Evolutionary conservation across 2,329 filamentous ascomycete species (phyloP).

Genomic region (Fusarium sarcochroum): DNA sequence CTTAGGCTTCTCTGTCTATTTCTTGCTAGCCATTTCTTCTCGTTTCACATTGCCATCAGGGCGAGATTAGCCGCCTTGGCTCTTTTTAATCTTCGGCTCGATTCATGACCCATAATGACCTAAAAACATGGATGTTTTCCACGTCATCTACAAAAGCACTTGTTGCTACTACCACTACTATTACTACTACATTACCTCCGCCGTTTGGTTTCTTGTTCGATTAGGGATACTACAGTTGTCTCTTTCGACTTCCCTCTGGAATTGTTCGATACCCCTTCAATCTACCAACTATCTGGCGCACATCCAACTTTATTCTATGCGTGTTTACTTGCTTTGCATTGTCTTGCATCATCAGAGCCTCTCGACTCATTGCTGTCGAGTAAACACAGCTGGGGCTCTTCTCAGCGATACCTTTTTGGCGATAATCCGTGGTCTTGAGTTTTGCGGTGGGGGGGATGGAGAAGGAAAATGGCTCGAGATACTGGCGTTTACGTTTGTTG

Average conservation of each 20-base stretch:
- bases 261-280: conserved; percentile 45
- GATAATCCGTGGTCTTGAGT: conserved; percentile 20
- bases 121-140: conserved; percentile 40
- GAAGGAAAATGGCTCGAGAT: conserved; percentile 18
- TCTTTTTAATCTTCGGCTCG: conserved; percentile 36
- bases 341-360: conserved; percentile 27
- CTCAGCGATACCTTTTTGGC: conserved; percentile 13
- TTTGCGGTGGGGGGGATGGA: conserved; percentile 16
- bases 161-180: conserved; percentile 25
- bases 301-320: conserved; percentile 15
- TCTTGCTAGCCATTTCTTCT: conserved; percentile 24
- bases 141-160: conserved; percentile 39
- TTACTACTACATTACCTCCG: conserved; percentile 20
- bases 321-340: conserved; percentile 26
- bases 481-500: conserved; percentile 19
- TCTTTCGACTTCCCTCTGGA: conserved; percentile 30
- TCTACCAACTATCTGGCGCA: conserved; percentile 35
- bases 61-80: conserved; percentile 41
- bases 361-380: conserved; percentile 12
- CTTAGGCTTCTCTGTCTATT: conserved; percentile 53
- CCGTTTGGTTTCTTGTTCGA: conserved; percentile 39
- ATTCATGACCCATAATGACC: conserved; percentile 48
- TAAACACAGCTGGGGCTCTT: conserved; percentile 11
- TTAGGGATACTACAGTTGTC: conserved; percentile 38
- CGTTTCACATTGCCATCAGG: conserved; percentile 31